Base-by-base conservation (phyloP, 2,329 filamentous ascomycete genomes). In the Magnaporthales sp. region DNA sequence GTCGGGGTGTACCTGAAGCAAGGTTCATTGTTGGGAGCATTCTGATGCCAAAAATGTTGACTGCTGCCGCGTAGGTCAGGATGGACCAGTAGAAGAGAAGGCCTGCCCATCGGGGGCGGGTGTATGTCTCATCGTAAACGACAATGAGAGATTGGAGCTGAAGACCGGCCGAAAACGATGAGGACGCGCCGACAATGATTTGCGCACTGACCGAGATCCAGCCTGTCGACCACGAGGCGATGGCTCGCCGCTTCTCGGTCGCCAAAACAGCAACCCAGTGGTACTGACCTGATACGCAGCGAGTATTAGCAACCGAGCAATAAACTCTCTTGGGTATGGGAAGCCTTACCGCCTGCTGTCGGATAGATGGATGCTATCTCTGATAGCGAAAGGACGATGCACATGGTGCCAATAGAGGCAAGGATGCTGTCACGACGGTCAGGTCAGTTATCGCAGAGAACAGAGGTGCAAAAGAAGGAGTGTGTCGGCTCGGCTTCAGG, bases 261-360 rank as follows among this genome's bases (percentile, higher is more conserved):
- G 81, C 81, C 66, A 86, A 80, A 69, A 84, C 81, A 0, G 81
- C 83, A 0, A 86, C 83, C 84, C 84, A 87, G 71, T 86, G 84
- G 69, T 87, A 88, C 74, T 88, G 84, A 9, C 85, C 85, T 38
- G 32, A 8, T 7, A 38, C 7, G 62, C 84, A 38, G 13, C n/a
- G n/a, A n/a, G n/a, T n/a, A 38, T 38, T 38, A 38, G 32, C 32
- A 13, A 8, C 32, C 7, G 13, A 38, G 32, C 7, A 38, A 38
- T 7, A 38, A 38, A n/a, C n/a, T n/a, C n/a, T n/a, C n/a, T n/a
- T n/a, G n/a, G 32, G 32, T 38, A 38, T 7, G 32, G 32, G 7
- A 38, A 38, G 32, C 54, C 38, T 4, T n/a, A 70, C 70, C 73
- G 30, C 71, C 68, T 11, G 71, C 70, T 0, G 68, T 71, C 4